A percentile compares a stretch with the other conserved stretches of the same genome.
phyloP scores from a whole-genome alignment of 495 filamentous ascomycete genomes.

The Neurospora sp. region DNA sequence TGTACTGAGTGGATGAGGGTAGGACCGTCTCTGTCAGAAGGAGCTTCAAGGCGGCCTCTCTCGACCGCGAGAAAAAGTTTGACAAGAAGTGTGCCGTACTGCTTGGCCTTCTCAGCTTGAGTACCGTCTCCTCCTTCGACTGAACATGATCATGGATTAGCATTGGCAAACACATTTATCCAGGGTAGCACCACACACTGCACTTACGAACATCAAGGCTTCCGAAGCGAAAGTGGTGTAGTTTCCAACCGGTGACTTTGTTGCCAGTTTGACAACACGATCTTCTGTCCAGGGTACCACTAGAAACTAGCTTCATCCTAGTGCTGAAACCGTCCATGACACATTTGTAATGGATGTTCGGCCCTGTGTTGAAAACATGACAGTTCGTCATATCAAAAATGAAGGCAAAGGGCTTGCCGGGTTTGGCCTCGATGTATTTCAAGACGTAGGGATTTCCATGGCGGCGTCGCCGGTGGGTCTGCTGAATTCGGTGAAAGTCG shows the following conservation, averaged over 20 bases:
- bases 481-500: background rate
- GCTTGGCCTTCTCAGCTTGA: background rate
- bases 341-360: background rate
- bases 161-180: background rate
- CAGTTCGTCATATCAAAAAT: background rate
- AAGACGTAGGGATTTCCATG: background rate
- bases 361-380: background rate
- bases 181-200: background rate
- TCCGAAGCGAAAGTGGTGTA: background rate
- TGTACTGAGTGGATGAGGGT: background rate
- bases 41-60: background rate
- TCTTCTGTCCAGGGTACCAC: background rate
- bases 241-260: background rate
- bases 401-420: slow-evolving; percentile 3
- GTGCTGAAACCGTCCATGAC: background rate
- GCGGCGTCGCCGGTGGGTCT: background rate
- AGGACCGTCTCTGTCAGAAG: background rate
- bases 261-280: background rate
- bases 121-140: background rate
- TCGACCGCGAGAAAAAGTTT: background rate
- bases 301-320: too few species aligned
- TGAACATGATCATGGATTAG: background rate
- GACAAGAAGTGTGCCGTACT: background rate
- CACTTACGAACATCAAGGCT: background rate
- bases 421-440: slow-evolving; percentile 14